phyloP scores from a whole-genome alignment of 2,329 filamentous ascomycete genomes.

The Colletotrichum horii region DNA sequence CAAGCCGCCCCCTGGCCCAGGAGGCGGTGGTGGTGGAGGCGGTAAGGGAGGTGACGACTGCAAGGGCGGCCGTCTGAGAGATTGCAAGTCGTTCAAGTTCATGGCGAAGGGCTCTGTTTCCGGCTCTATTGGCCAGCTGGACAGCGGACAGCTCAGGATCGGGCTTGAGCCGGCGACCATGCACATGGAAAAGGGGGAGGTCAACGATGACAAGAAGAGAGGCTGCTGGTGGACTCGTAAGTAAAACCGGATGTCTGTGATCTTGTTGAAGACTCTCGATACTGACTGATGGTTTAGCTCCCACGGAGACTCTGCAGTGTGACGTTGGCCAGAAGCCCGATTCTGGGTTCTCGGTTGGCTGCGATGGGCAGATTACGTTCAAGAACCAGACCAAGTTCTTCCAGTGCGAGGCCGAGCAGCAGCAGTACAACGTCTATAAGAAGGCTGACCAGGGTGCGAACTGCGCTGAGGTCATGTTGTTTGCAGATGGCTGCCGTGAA shows the following conservation, averaged over 20 bases:
- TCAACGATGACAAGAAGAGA: slow-evolving; percentile 60
- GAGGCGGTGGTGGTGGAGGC: neutral
- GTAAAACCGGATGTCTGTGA: slow-evolving; percentile 23
- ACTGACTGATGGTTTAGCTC: slow-evolving; percentile 36
- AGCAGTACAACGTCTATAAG: slow-evolving; percentile 62
- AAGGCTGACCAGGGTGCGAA: slow-evolving; percentile 40
- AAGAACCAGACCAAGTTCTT: slow-evolving; percentile 60
- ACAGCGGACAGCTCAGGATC: slow-evolving; percentile 66
- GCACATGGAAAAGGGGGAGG: slow-evolving; percentile 46
- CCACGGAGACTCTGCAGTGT: slow-evolving; percentile 66
- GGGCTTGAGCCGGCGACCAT: slow-evolving; percentile 51
- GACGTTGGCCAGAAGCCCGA: slow-evolving; percentile 57
- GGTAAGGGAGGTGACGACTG: neutral
- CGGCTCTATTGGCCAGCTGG: slow-evolving; percentile 64
- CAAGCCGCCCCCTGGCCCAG: neutral
- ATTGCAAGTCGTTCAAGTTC: slow-evolving; percentile 51
- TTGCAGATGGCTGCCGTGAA: slow-evolving; percentile 40
- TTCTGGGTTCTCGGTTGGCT: slow-evolving; percentile 60
- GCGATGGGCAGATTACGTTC: slow-evolving; percentile 56
- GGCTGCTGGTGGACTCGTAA: slow-evolving; percentile 69
- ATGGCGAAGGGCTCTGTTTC: slow-evolving; percentile 51
- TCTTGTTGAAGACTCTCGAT: too few species aligned
- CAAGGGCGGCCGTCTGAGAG: neutral
- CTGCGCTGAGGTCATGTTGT: slow-evolving; percentile 55
- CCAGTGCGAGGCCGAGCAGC: slow-evolving; percentile 62